Percentiles rank a stretch among this genome's conserved stretches.
phyloP scores from a whole-genome alignment of 805 yeast species.

The Zygosaccharomyces siamensis region DNA sequence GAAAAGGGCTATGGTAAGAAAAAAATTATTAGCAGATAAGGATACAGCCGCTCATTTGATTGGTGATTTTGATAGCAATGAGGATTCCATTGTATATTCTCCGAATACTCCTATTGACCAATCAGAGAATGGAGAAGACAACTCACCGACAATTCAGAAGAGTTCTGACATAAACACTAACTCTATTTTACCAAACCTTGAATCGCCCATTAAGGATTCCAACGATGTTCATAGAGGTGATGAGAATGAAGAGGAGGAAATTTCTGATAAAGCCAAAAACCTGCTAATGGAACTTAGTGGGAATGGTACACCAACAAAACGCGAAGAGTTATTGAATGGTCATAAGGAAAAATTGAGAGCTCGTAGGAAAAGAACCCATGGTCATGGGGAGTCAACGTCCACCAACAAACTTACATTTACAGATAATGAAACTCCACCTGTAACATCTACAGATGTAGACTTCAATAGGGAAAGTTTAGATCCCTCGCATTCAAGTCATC shows the following conservation, averaged over 20 bases:
- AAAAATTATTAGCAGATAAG: conserved; percentile 41
- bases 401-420: conserved; percentile 19
- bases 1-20: conserved; percentile 71
- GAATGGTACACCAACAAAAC: conserved; percentile 23
- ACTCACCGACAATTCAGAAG: conserved; percentile 8
- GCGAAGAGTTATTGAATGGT: conserved; percentile 22
- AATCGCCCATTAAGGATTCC: background rate
- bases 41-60: conserved; percentile 14
- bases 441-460: background rate
- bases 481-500: background rate
- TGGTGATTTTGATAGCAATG: conserved; percentile 22
- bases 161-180: background rate
- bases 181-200: background rate
- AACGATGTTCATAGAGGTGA: background rate
- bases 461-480: background rate
- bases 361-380: conserved; percentile 21
- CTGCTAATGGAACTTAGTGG: conserved; percentile 58
- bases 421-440: conserved; percentile 10
- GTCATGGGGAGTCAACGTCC: conserved; percentile 1
- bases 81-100: conserved; percentile 30
- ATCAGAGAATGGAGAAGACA: background rate
- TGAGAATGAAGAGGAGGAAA: conserved; percentile 26
- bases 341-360: conserved; percentile 31
- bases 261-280: conserved; percentile 51
- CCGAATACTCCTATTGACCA: conserved; percentile 16